Evolutionary conservation across 306 rosid genomes (phyloP), one percentile per base, ranked within the genome.

Genomic region (peach (Prunus persica)): DNA sequence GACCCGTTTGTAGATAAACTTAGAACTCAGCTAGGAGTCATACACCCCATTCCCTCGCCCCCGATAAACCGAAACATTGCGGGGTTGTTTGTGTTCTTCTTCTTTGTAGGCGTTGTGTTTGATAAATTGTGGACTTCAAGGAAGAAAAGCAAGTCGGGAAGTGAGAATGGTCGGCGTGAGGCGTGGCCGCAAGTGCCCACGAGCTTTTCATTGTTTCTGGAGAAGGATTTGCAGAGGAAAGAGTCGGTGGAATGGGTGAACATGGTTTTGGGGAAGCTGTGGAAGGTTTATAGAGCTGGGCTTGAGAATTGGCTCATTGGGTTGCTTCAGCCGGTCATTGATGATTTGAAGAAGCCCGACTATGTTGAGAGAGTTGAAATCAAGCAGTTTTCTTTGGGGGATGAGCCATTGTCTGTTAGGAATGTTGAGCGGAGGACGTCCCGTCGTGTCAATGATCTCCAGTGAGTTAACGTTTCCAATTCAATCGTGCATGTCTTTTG

Each of bases 201-300:
- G 19, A 96, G 98, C 87, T 96, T 96, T 61, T 92, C 98, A 0
- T 78, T 89, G 85, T 87, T 96, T 75, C 72, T 96, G 80, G 99
- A 96, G 67, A 89, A 92, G 91, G 99, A 92, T 84, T 89, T 96
- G 84, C 99, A 89, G 88, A 86, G 99, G 76, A 96, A 96, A 73
- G 99, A 96, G 72, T 92, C 98, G 4, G 99, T 92, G 73, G 99
- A 96, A 68, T 96, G 99, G 99, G 99, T 96, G 77, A 96, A 96
- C 72, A 96, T 96, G 99, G 99, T 96, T 72, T 43, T 96, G 71
- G 99, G 92, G 22, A 96, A 96, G 88, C 74, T 96, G 32, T 96
- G 99, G 99, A 96, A 96, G 83, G 99, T 89, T 28, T 96, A 96
- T 72, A 84, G 96, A 83, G 88, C 83, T 65, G 98, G 88, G 51